Conservation (phyloP, 768 basidiomycete species). For the Guyanaporus albipodus region DNA sequence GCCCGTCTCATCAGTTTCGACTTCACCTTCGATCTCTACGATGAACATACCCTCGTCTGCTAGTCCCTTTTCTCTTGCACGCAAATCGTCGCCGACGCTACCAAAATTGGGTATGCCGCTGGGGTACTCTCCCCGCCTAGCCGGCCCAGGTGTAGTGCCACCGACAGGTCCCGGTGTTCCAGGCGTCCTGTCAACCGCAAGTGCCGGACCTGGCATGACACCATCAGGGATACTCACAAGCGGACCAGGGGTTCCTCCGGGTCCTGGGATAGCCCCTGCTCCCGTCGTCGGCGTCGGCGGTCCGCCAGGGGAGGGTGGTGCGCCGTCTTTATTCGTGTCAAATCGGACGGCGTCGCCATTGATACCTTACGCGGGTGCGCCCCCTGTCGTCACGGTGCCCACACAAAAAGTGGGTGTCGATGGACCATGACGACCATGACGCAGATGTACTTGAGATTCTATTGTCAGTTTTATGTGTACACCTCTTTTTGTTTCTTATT, state of each 20-base stretch:
- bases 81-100: constrained; percentile 26
- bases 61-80: constrained; percentile 19
- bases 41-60: constrained; percentile 14
- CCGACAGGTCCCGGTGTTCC: constrained; percentile 27
- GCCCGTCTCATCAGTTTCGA: too few relatives aligned
- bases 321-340: constrained; percentile 8
- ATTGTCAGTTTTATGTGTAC: not conserved
- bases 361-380: constrained; percentile 17
- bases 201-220: constrained; percentile 19
- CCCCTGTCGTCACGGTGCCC: constrained; percentile 1
- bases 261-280: constrained; percentile 27
- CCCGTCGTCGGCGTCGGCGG: constrained; percentile 6
- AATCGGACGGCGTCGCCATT: constrained; percentile 24
- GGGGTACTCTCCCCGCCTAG: constrained; percentile 27
- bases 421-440: constrained; percentile 9
- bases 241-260: constrained; percentile 27
- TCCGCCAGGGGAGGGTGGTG: constrained; percentile 8
- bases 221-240: constrained; percentile 26
- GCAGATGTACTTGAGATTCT: not conserved
- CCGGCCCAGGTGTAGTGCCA: constrained; percentile 29
- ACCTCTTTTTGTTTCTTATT: not conserved
- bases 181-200: constrained; percentile 19
- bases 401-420: constrained; percentile 21
- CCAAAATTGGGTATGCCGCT: constrained; percentile 29
- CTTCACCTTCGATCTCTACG: constrained; percentile 18